Percentiles rank a stretch among this genome's conserved stretches.
phyloP scores from a whole-genome alignment of 805 yeast genomes.

The Hanseniaspora hatyaiensis region DNA sequence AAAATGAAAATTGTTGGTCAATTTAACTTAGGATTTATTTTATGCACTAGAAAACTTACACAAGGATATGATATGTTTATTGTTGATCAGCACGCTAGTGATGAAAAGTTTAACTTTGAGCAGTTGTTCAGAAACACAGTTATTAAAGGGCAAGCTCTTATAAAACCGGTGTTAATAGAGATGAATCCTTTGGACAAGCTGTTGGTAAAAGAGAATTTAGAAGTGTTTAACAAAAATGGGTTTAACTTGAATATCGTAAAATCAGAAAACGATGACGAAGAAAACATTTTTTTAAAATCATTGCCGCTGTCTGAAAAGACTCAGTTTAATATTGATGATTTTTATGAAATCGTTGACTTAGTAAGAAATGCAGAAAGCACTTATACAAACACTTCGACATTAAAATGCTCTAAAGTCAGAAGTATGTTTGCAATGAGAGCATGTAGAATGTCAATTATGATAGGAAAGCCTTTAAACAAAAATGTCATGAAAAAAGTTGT shows the following conservation, averaged over 20 bases:
- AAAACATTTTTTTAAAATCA: conserved; percentile 46
- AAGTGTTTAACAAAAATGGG: conserved; percentile 62
- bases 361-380: conserved; percentile 43
- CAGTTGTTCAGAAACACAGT: conserved; percentile 42
- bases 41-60: conserved; percentile 44
- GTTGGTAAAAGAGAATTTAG: conserved; percentile 47
- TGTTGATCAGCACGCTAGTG: conserved; percentile 95
- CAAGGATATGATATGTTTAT: conserved; percentile 57
- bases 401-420: conserved; percentile 64
- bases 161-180: conserved; percentile 45
- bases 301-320: conserved; percentile 65
- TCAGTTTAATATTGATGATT: conserved; percentile 51
- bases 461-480: conserved; percentile 57
- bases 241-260: conserved; percentile 40
- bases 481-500: conserved; percentile 61
- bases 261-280: conserved; percentile 31
- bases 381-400: conserved; percentile 17
- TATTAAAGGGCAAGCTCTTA: conserved; percentile 60
- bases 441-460: conserved; percentile 87
- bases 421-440: conserved; percentile 90
- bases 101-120: conserved; percentile 89
- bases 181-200: conserved; percentile 71
- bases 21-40: conserved; percentile 88
- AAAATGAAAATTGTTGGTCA: conserved; percentile 81
- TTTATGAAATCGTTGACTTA: conserved; percentile 63